Evolutionary conservation across 2,329 filamentous ascomycete species (phyloP).

Genomic region (Emmonsia crescens): DNA sequence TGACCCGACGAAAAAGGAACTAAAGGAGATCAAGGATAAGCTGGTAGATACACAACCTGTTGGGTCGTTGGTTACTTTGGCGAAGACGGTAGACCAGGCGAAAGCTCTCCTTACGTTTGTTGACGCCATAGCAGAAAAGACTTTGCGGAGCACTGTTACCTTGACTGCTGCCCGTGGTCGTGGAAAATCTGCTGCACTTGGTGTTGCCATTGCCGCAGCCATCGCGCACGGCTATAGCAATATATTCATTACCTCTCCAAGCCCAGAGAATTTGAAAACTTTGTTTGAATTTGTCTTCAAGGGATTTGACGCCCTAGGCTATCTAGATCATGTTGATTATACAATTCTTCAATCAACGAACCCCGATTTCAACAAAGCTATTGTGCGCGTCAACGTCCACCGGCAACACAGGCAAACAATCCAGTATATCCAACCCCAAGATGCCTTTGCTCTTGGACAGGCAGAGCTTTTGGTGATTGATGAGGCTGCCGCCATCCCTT

Average conservation of each 20-base stretch:
- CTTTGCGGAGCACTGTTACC: slow-evolving; percentile 81
- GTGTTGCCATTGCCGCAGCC: slow-evolving; percentile 86
- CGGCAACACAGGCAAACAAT: slow-evolving; percentile 93
- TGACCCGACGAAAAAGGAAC: slow-evolving; percentile 58
- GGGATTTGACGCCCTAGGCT: slow-evolving; percentile 87
- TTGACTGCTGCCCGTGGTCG: slow-evolving; percentile 88
- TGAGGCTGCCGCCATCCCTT: slow-evolving; percentile 89
- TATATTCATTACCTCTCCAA: slow-evolving; percentile 97
- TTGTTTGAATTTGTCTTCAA: slow-evolving; percentile 98
- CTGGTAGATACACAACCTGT: slow-evolving; percentile 77
- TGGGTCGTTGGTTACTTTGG: slow-evolving; percentile 70
- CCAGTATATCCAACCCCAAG: slow-evolving; percentile 94
- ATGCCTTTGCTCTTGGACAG: slow-evolving; percentile 88
- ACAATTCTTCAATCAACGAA: slow-evolving; percentile 97
- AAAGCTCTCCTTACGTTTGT: slow-evolving; percentile 96
- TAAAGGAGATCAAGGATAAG: slow-evolving; percentile 78
- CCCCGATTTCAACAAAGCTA: slow-evolving; percentile 97
- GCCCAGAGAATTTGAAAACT: slow-evolving; percentile 96
- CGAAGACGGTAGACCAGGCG: slow-evolving; percentile 87
- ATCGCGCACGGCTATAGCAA: slow-evolving; percentile 97
- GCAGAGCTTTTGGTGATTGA: slow-evolving; percentile 94
- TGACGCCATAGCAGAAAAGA: slow-evolving; percentile 93
- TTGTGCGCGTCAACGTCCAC: slow-evolving; percentile 93
- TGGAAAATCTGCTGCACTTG: slow-evolving; percentile 92
- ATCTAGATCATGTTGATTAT: slow-evolving; percentile 92